Evolutionary conservation across 495 filamentous ascomycete genomes (phyloP).

Genomic region (Hypoxylon subgilvum): DNA sequence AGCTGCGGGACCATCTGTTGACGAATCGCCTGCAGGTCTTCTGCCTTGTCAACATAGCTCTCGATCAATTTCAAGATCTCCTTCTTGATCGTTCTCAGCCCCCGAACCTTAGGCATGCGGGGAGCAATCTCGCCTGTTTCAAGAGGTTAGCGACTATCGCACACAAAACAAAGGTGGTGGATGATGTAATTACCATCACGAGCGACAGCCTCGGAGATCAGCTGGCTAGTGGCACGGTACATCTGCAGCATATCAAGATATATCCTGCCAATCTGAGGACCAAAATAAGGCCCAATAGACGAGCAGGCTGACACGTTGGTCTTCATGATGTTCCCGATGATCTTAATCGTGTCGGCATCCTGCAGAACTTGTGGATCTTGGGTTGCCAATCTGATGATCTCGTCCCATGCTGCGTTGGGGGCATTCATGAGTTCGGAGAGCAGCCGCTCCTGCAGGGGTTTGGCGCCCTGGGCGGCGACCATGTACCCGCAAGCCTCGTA

Average conservation of each 20-base stretch:
- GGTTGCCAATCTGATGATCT: slow-evolving; percentile 85
- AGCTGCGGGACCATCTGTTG: slow-evolving; percentile 93
- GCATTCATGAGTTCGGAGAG: slow-evolving; percentile 91
- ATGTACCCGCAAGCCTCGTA: slow-evolving; percentile 99
- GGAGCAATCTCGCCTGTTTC: slow-evolving; percentile 83
- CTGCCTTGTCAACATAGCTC: slow-evolving; percentile 95
- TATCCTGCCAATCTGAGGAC: slow-evolving; percentile 97
- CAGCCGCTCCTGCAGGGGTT: slow-evolving; percentile 84
- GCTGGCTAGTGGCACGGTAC: slow-evolving; percentile 93
- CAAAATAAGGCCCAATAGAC: slow-evolving; percentile 96
- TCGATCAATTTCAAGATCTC: slow-evolving; percentile 98
- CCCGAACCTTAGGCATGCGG: slow-evolving; percentile 94
- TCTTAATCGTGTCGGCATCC: slow-evolving; percentile 91
- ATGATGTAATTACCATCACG: slow-evolving; percentile 70
- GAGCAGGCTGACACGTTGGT: slow-evolving; percentile 97
- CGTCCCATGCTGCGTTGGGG: slow-evolving; percentile 93
- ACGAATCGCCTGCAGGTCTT: slow-evolving; percentile 91
- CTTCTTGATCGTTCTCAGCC: slow-evolving; percentile 97
- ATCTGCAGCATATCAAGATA: slow-evolving; percentile 99
- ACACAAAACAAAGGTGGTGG: not conserved
- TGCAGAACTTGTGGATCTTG: slow-evolving; percentile 82
- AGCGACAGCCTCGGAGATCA: slow-evolving; percentile 90
- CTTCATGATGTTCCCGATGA: slow-evolving; percentile 99
- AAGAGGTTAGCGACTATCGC: slow-evolving; percentile 33
- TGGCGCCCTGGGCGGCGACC: slow-evolving; percentile 97